Evolutionary conservation across 805 yeast genomes (phyloP), one percentile per base, ranked within the genome.

Genomic region (Myxozyma nipponensis): DNA sequence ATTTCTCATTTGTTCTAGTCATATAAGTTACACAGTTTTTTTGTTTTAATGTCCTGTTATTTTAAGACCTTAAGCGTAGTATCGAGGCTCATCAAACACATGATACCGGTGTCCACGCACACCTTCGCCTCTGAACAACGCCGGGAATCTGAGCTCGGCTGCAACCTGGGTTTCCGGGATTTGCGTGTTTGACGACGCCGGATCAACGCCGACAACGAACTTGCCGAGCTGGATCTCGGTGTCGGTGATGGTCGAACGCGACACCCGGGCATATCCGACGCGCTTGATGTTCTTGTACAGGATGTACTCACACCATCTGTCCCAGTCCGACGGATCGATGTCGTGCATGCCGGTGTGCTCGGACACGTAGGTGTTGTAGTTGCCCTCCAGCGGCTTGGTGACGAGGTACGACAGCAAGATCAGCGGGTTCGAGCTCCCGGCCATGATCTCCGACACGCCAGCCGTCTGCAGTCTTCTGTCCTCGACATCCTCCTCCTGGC

Each of bases 231-330:
- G 98, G 46, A 93, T 78, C 69, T 93, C 98, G 1, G 98, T 93
- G 66, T 93, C 98, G 0, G 98, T 93, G 59, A 93, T 90, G 0
- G 96, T 82, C 6, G 93, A 87, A 64, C 98, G 79, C 41, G 95
- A 82, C 38, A 93, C 84, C 66, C 98, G 81, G 0, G 98, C 98
- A 66, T 93, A 93, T 2, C 95, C 98, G 1, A 84, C 81, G 69
- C 96, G 84, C 66, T 81, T 83, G 68, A 93, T 72, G 52, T 84
- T 83, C 67, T 90, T 85, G 78, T 84, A 93, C 58, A 93, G 71
- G 56, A 93, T 88, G 70, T 93, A 93, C 71, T 93, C 95, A 71
- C 98, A 93, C 98, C 98, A 93, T 71, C 98, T 81, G 65, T 93
- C 98, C 82, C 90, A 86, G 66, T 91, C 97, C 5, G 84, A 74